These are phyloP conservation scores for Microbotryomycetes sp. DNA, from an alignment of 1,284 basidiomycete genomes.

Conservation along the genomic window DNA sequence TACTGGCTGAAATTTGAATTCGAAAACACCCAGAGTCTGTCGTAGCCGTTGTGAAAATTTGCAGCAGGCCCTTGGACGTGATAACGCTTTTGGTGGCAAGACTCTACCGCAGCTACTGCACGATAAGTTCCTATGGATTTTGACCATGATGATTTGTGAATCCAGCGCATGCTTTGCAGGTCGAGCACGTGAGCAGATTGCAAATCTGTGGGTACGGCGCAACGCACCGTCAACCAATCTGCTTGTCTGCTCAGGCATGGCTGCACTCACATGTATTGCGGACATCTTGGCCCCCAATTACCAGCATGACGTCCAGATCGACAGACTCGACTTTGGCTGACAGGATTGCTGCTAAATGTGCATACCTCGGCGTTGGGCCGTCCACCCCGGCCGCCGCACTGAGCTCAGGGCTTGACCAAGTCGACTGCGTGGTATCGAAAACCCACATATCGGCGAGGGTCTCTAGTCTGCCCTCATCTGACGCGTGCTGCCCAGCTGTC, in stretches of 20 bases:
- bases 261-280: conserved; percentile 41
- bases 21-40: conserved; percentile 57
- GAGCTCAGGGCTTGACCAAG: conserved; percentile 49
- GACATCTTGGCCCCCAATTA: conserved; percentile 85
- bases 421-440: conserved; percentile 61
- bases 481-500: neutral
- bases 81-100: too few species aligned
- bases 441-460: conserved; percentile 80
- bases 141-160: conserved; percentile 68
- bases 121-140: conserved; percentile 88
- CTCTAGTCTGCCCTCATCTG: conserved; percentile 48
- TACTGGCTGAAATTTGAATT: conserved; percentile 66
- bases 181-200: conserved; percentile 86
- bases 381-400: conserved; percentile 39
- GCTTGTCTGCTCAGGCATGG: conserved; percentile 29
- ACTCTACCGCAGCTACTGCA: conserved; percentile 61
- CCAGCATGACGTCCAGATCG: conserved; percentile 45
- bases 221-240: conserved; percentile 59
- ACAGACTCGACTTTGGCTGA: neutral
- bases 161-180: conserved; percentile 62
- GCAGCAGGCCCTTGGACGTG: too few species aligned
- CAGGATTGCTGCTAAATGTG: conserved; percentile 58
- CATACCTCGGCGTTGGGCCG: conserved; percentile 74
- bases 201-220: conserved; percentile 50
- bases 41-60: conserved; percentile 69